Base-by-base conservation (phyloP, 257 asterid species). In the Linderniella brevidens region DNA sequence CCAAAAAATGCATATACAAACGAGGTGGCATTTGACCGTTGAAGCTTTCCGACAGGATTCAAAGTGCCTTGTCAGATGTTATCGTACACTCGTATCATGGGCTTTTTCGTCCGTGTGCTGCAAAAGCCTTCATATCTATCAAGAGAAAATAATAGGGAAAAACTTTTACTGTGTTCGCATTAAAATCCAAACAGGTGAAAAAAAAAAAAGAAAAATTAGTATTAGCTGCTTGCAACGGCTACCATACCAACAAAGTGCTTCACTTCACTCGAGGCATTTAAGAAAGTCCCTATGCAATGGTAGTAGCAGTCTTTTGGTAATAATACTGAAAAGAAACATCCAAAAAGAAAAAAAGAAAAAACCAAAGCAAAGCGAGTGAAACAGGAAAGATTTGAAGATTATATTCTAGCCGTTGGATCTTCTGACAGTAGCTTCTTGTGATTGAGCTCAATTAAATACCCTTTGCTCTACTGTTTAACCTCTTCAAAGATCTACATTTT, bases 381-480 rank as follows among this genome's bases (percentile, higher is more conserved):
- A 66, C 41, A 54, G 46, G 60, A 71, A 70, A 66, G 51, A 51
- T 4, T 8, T 46, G 59, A 58, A 67, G 60, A 63, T 67, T 66
- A 52, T 57, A 62, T 61, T 46, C 29, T 59, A 66, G 69, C 87
- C 87, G 83, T 76, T 60, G 60, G 80, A 80, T 80, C 61, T 19
- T 57, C 76, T 74, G 79, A 56, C 77, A 63, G 32, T 53, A 60
- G 48, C 66, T 59, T 66, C 47, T 69, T 38, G 68, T 53, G 74
- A 58, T 64, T 62, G 70, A 63, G 32, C 32, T 25, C 32, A 25
- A 25, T 25, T 25, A 25, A 25, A 25, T 2, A 25, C 3, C 32
- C 32, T 25, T 25, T 63, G 69, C 59, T 54, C 46, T n/a, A 37
- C n/a, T 48, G 40, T 50, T 38, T 29, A 56, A 52, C 47, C 51